Conservation (phyloP, 2,329 filamentous ascomycete genomes). For the Epichloe scottii region DNA sequence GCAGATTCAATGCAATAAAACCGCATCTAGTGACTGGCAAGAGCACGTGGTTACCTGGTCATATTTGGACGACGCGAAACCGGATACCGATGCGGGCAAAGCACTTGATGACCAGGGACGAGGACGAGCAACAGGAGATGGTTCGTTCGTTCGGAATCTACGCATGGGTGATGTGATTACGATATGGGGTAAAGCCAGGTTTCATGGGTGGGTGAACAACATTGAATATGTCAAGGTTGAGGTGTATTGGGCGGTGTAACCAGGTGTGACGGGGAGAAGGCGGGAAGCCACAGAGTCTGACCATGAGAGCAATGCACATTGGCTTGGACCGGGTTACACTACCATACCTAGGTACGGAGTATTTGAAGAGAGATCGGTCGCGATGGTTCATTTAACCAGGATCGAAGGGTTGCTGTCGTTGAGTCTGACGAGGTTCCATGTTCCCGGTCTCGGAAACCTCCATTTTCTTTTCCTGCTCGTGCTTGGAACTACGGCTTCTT, state of each 20-base stretch:
- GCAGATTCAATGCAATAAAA: constrained; percentile 36
- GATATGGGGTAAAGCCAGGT: constrained; percentile 48
- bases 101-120: constrained; percentile 31
- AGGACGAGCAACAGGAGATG: constrained; percentile 36
- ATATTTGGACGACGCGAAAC: constrained; percentile 33
- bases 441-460: too few species aligned
- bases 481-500: too few species aligned
- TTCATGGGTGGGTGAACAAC: constrained; percentile 39
- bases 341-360: too few species aligned
- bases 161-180: constrained; percentile 49
- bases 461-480: too few species aligned
- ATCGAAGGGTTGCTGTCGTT: too few species aligned
- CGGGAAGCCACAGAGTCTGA: too few species aligned
- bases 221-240: constrained; percentile 38
- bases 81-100: constrained; percentile 27
- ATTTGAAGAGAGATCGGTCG: too few species aligned
- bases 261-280: too few species aligned
- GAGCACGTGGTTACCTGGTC: constrained; percentile 41
- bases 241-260: constrained; percentile 43
- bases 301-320: too few species aligned
- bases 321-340: too few species aligned
- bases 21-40: constrained; percentile 20
- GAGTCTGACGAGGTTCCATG: too few species aligned
- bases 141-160: constrained; percentile 42
- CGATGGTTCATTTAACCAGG: too few species aligned